Evolutionary conservation across 2,329 filamentous ascomycete species (phyloP), one percentile per base, ranked within the genome.

Genomic region (Cercospora sp.): DNA sequence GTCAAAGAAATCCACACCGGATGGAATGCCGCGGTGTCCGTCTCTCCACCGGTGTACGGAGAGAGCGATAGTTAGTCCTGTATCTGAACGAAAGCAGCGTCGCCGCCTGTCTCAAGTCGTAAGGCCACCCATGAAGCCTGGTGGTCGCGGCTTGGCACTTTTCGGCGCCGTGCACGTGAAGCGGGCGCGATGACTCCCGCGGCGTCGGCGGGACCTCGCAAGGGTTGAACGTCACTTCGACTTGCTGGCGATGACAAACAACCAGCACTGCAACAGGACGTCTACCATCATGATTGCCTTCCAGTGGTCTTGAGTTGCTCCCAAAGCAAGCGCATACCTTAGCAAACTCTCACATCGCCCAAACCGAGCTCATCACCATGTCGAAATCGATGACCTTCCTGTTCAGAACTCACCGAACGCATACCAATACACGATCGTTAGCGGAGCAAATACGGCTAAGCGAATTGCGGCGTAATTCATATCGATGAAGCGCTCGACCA

Each of bases 401-500:
- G 69, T 84, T 82, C 75, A 81, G 80, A 73, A 80, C 83, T 72
- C 82, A 84, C 73, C 79, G 82, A 72, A 83, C 80, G 62, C 83
- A 86, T 75, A 85, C 83, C 55, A 83, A 84, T 69, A 83, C 81
- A 31, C 80, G 80, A 67, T 81, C 81, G 72, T 81, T 85, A 85
- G 60, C 74, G 60, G 66, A 65, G 42, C 55, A 69, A 62, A 67
- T 64, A 39, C 64, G 67, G 58, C 57, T 67, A 63, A 65, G 67
- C 67, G 28, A 31, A 33, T 23, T 42, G 59, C 63, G 31, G 66
- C 31, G 55, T 58, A 45, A 48, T 30, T 60, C 28, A 31, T 33
- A 62, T 30, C 64, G 55, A 69, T 71, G 67, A 72, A 61, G 20
- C 12, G 5, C 36, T 20, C 7, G 16, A 36, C 51, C 18, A 12